phyloP scores from a whole-genome alignment of 129 eudicot genomes.

The carrot (Daucus carota) region DNA sequence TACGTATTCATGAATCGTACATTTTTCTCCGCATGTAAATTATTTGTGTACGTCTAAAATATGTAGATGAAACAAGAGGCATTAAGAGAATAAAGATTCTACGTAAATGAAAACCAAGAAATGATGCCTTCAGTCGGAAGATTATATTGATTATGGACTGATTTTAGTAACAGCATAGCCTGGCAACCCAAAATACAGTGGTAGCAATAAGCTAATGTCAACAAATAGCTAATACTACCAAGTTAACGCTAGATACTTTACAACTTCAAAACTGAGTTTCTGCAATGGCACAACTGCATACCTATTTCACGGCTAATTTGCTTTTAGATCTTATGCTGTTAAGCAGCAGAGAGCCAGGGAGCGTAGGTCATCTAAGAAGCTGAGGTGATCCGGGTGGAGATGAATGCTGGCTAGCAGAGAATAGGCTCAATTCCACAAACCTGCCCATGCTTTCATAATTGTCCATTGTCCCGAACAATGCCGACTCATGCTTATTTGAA shows the following conservation, averaged over 20 bases:
- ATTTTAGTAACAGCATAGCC: background rate
- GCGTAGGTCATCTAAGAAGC: constrained; percentile 61
- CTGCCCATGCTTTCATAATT: constrained; percentile 35
- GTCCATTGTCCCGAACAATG: constrained; percentile 58
- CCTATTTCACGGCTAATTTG: background rate
- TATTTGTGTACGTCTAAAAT: too few relatives aligned
- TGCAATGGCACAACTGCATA: constrained; percentile 4
- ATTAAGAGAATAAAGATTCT: too few relatives aligned
- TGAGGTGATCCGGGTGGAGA: constrained; percentile 57
- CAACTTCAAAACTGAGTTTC: constrained; percentile 61
- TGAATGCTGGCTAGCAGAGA: constrained; percentile 49
- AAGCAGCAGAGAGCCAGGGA: too few relatives aligned
- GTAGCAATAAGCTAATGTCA: constrained; percentile 17
- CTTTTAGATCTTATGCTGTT: constrained; percentile 10
- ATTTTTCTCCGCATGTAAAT: too few relatives aligned
- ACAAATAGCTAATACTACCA: constrained; percentile 12
- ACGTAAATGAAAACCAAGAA: background rate
- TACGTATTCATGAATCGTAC: too few relatives aligned
- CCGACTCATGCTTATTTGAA: constrained; percentile 62
- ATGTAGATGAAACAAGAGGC: too few relatives aligned
- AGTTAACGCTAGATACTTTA: constrained; percentile 24
- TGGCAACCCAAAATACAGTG: constrained; percentile 32
- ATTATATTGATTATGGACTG: background rate
- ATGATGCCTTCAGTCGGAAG: background rate
- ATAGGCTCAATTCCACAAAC: constrained; percentile 76